phyloP scores from a whole-genome alignment of 176 grass and related monocot species.

The Ananas comosus region DNA sequence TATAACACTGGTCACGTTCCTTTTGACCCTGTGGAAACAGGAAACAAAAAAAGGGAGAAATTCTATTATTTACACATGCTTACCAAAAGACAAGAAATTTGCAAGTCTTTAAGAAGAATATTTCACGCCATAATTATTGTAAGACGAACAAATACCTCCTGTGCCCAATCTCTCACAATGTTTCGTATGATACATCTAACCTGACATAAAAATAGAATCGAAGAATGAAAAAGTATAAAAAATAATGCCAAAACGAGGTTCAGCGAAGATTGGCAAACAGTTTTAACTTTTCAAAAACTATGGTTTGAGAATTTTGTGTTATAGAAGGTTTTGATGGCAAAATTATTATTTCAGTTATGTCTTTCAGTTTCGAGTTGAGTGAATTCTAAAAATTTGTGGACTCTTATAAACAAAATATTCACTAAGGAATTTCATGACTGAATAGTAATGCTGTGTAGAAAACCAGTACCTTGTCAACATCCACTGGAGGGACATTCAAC shows the following conservation, averaged over 20 bases:
- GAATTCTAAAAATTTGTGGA: not conserved
- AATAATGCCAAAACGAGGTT: not conserved
- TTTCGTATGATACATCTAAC: slow-evolving; percentile 97
- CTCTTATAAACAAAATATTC: not conserved
- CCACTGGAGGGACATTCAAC: slow-evolving; percentile 79
- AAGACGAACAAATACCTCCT: slow-evolving; percentile 50
- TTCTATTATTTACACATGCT: slow-evolving; percentile 5
- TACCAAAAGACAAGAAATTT: not conserved
- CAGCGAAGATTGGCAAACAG: not conserved
- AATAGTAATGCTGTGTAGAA: slow-evolving; percentile 1
- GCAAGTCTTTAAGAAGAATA: not conserved
- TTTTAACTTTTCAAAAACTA: no score
- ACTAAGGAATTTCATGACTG: not conserved
- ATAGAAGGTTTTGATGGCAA: no score
- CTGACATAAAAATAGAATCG: slow-evolving; percentile 35
- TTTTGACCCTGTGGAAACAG: slow-evolving; percentile 62
- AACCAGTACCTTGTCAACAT: slow-evolving; percentile 75
- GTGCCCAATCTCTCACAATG: slow-evolving; percentile 90
- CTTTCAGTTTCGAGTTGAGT: not conserved
- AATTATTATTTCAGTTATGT: no score
- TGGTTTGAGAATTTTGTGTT: no score
- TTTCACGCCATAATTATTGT: slow-evolving; percentile 3
- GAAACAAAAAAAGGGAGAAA: slow-evolving; percentile 8
- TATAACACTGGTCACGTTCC: slow-evolving; percentile 91
- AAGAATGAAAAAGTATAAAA: slow-evolving; percentile 12